Percentiles rank a stretch among this genome's conserved stretches.
Evolutionary conservation across 495 filamentous ascomycete genomes (phyloP).

Genomic region (Gamarada debralockiae): DNA sequence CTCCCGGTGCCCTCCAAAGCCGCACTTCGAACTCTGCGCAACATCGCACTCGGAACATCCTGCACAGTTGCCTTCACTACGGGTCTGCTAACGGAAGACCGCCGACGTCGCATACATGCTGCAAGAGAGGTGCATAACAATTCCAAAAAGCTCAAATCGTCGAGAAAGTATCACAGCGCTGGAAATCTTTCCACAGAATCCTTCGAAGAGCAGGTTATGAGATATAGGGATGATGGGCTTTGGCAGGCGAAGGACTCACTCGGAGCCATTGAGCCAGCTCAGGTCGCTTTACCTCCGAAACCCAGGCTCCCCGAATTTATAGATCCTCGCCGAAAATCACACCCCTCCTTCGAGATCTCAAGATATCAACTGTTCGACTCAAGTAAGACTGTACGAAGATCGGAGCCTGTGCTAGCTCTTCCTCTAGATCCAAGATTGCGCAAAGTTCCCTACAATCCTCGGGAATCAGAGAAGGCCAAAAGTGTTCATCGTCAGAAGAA

Average conservation of each 20-base stretch:
- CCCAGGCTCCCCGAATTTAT: neutral
- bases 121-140: slow-evolving; percentile 41
- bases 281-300: neutral
- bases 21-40: slow-evolving; percentile 47
- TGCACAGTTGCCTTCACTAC: slow-evolving; percentile 43
- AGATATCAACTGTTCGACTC: neutral
- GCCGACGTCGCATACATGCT: slow-evolving; percentile 44
- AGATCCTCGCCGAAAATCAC: neutral
- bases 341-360: neutral
- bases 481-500: slow-evolving; percentile 12
- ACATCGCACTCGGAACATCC: slow-evolving; percentile 44
- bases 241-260: slow-evolving; percentile 1
- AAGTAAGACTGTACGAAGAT: too few relatives aligned
- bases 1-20: slow-evolving; percentile 51
- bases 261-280: neutral
- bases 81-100: slow-evolving; percentile 46
- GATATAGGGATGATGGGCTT: slow-evolving; percentile 11
- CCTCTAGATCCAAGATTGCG: too few relatives aligned
- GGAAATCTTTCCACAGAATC: slow-evolving; percentile 40
- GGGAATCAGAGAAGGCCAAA: neutral
- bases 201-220: slow-evolving; percentile 18
- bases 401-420: too few relatives aligned
- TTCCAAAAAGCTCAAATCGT: slow-evolving; percentile 38
- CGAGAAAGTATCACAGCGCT: slow-evolving; percentile 35
- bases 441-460: too few relatives aligned